A percentile compares a stretch with the other conserved stretches of the same genome.
These are phyloP conservation scores for Hyphodiscus hymeniophilus DNA, from an alignment of 495 filamentous ascomycete genomes.

Conservation along the genomic window DNA sequence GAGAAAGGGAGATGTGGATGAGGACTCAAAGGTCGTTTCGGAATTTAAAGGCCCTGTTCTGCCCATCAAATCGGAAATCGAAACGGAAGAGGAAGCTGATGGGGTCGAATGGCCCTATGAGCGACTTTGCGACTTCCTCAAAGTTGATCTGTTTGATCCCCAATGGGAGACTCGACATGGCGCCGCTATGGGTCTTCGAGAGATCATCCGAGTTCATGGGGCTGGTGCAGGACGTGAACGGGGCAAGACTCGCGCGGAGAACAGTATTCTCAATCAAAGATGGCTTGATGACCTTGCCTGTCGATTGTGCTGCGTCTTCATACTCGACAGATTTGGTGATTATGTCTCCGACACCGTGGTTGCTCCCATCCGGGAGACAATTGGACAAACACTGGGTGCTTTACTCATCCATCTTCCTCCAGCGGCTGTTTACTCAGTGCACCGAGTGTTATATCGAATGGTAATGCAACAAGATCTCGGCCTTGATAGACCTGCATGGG, in stretches of 20 bases:
- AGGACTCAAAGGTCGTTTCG: constrained; percentile 85
- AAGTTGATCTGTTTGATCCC: constrained; percentile 84
- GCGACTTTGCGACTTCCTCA: constrained; percentile 86
- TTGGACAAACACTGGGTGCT: constrained; percentile 90
- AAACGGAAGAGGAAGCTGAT: constrained; percentile 62
- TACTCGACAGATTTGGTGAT: constrained; percentile 95
- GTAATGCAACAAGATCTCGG: constrained; percentile 83
- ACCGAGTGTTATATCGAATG: constrained; percentile 72
- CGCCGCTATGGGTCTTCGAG: constrained; percentile 88
- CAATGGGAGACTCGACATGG: constrained; percentile 98
- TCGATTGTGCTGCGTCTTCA: constrained; percentile 85
- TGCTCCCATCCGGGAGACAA: constrained; percentile 90
- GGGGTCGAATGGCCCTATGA: constrained; percentile 92
- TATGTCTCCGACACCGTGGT: constrained; percentile 97
- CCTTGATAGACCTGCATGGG: constrained; percentile 68
- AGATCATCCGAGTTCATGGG: constrained; percentile 87
- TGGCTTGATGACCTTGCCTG: constrained; percentile 94
- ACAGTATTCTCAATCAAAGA: constrained; percentile 66
- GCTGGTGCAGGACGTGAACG: constrained; percentile 75
- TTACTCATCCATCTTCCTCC: constrained; percentile 72
- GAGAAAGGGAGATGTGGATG: constrained; percentile 60
- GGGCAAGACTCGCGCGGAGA: constrained; percentile 62
- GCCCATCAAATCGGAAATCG: constrained; percentile 53
- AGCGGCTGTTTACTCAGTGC: constrained; percentile 68
- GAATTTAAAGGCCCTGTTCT: constrained; percentile 81